Percentiles rank a stretch among this genome's conserved stretches.
phyloP scores from a whole-genome alignment of 352 stramenopile species.

The Peronospora destructor region DNA sequence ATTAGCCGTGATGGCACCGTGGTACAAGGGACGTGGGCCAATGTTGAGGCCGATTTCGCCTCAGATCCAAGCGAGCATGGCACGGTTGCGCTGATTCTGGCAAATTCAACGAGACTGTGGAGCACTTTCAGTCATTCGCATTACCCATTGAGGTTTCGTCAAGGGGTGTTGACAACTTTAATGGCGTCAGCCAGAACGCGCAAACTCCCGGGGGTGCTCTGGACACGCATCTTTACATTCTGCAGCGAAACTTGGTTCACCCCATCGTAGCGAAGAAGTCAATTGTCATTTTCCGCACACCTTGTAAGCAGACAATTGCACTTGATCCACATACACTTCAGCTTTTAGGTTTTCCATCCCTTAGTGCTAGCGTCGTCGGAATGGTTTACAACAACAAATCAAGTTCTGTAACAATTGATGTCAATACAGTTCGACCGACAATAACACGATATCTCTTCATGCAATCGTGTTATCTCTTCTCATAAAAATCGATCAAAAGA shows the following conservation, averaged over 20 bases:
- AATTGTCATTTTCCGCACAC: too few relatives aligned
- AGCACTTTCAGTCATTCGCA: slow-evolving; percentile 34
- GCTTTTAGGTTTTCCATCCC: too few relatives aligned
- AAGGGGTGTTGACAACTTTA: slow-evolving; percentile 31
- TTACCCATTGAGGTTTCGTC: slow-evolving; percentile 41
- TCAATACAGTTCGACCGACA: too few relatives aligned
- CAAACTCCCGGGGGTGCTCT: slow-evolving; percentile 39
- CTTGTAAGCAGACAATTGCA: too few relatives aligned
- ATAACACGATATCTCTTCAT: too few relatives aligned
- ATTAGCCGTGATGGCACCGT: slow-evolving; percentile 39
- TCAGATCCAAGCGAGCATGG: slow-evolving; percentile 40
- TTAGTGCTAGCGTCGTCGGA: too few relatives aligned
- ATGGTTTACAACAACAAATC: too few relatives aligned
- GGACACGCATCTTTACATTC: slow-evolving; percentile 49
- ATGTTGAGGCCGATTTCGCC: slow-evolving; percentile 30
- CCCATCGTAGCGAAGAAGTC: too few relatives aligned
- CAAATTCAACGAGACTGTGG: slow-evolving; percentile 37
- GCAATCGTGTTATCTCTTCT: too few relatives aligned
- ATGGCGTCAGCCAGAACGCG: slow-evolving; percentile 41
- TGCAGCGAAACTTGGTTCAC: slow-evolving; percentile 54
- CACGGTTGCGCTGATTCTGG: slow-evolving; percentile 49
- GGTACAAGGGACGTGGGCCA: slow-evolving; percentile 43
- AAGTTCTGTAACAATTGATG: too few relatives aligned
- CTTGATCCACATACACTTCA: too few relatives aligned
- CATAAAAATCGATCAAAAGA: too few relatives aligned